Base-by-base conservation (phyloP, 768 basidiomycete species). In the Lepiota brunneoincarnata region DNA sequence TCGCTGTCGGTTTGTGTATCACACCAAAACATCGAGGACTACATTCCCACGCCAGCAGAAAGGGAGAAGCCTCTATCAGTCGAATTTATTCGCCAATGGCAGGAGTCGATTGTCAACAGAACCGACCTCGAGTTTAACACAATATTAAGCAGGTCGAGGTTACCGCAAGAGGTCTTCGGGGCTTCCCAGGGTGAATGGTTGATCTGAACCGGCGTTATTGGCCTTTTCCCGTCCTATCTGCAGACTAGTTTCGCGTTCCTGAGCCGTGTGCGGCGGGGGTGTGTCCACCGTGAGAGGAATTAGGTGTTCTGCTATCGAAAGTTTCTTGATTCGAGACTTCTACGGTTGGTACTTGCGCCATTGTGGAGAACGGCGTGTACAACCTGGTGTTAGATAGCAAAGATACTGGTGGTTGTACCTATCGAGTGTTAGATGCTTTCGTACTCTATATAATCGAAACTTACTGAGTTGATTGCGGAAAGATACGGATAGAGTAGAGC, bases 271-370 rank as follows among this genome's bases (percentile, higher is more conserved):
- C 54, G 20, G 71, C 68, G 20, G 84, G 83, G 34, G 83, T 78
- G 45, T 71, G 69, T 20, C 77, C 81, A n/a, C 83, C 84, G 64
- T 85, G 76, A 18, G 77, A 79, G 24, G 84, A 85, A 54, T 72
- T 80, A 0, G 84, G 84, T 15, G 84, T 86, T 15, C 46, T 54
- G 39, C 20, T 54, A 26, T 54, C 45, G 20, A 48, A 28, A 21
- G 48, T 47, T 63, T 58, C 43, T 55, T 55, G 24, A 42, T 54
- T 59, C 52, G 37, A 45, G 24, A 14, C 45, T 36, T 47, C 55
- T 31, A 9, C 56, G 17, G 28, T 59, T 60, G 39, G 64, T 41
- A 26, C 17, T 40, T 54, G 49, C 4, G 57, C 21, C 21, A 49
- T 54, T 1, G 42, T 40, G 34, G 53, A 48, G 20, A 54, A 54